Conservation (phyloP, 306 rosid genomes). For the Cicer pinnatifidum region DNA sequence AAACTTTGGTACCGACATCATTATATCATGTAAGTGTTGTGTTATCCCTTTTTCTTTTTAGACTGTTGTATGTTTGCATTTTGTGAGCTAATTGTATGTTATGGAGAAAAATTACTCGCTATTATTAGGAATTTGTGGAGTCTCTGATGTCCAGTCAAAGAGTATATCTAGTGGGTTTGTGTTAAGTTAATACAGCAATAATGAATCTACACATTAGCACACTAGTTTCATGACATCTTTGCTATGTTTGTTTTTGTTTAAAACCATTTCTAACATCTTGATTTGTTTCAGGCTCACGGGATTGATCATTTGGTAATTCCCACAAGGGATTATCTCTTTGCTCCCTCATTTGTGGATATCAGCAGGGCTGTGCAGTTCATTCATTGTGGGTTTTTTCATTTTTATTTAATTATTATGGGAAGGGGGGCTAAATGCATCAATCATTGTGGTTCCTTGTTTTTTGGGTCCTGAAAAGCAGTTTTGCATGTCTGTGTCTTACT, state of each 20-base stretch:
- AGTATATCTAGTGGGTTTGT: neutral
- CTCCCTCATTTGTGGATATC: conserved; percentile 81
- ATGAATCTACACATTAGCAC: neutral
- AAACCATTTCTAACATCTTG: conserved; percentile 17
- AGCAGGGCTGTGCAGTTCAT: conserved; percentile 90
- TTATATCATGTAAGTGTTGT: conserved; percentile 66
- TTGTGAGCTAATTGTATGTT: conserved; percentile 8
- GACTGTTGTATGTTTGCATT: neutral
- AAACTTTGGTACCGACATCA: conserved; percentile 84
- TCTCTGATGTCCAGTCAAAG: conserved; percentile 4
- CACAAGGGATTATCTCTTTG: conserved; percentile 96
- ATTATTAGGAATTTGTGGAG: conserved; percentile 13
- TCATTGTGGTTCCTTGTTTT: conserved; percentile 17
- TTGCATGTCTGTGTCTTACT: neutral
- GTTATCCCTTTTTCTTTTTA: conserved; percentile 3
- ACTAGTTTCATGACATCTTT: conserved; percentile 24
- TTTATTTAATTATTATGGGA: conserved; percentile 21
- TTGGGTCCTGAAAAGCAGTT: conserved; percentile 12
- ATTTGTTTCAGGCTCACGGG: conserved; percentile 74
- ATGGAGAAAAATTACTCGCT: neutral
- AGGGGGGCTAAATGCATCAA: conserved; percentile 5
- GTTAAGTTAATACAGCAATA: conserved; percentile 4
- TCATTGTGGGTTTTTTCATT: conserved; percentile 61
- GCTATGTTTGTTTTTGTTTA: conserved; percentile 17
- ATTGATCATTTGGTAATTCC: conserved; percentile 93